These are phyloP conservation scores for Niebla homalea DNA, from an alignment of 495 filamentous ascomycete genomes.

Conservation along the genomic window DNA sequence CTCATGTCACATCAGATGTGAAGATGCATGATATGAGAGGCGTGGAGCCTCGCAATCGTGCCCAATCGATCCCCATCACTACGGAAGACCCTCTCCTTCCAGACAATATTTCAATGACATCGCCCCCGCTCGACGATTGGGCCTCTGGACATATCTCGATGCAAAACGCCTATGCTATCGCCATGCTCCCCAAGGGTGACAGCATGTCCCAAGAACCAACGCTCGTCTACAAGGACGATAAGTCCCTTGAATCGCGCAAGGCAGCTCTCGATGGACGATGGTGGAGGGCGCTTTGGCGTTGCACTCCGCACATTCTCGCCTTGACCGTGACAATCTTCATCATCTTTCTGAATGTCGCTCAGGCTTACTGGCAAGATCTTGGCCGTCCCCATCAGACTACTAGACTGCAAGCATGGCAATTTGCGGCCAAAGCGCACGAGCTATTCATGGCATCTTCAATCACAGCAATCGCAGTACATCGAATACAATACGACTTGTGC, in stretches of 20 bases:
- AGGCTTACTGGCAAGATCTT: conserved; percentile 3
- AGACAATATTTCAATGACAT: too few species aligned
- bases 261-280: background rate
- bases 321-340: conserved; percentile 3
- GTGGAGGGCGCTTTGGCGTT: background rate
- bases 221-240: too few species aligned
- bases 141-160: too few species aligned
- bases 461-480: conserved; percentile 2
- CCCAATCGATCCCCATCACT: too few species aligned
- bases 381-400: conserved; percentile 1
- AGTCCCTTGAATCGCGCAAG: background rate
- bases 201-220: too few species aligned
- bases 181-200: too few species aligned
- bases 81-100: too few species aligned
- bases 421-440: conserved; percentile 8
- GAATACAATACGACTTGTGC: background rate
- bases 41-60: too few species aligned
- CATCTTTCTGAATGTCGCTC: background rate
- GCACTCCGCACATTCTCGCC: background rate
- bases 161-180: too few species aligned
- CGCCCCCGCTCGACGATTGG: too few species aligned
- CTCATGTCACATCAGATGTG: too few species aligned
- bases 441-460: conserved; percentile 4
- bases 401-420: conserved; percentile 6
- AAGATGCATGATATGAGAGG: too few species aligned